Evolutionary conservation across 2,329 filamentous ascomycete species (phyloP).

Genomic region (Cercospora sesami): DNA sequence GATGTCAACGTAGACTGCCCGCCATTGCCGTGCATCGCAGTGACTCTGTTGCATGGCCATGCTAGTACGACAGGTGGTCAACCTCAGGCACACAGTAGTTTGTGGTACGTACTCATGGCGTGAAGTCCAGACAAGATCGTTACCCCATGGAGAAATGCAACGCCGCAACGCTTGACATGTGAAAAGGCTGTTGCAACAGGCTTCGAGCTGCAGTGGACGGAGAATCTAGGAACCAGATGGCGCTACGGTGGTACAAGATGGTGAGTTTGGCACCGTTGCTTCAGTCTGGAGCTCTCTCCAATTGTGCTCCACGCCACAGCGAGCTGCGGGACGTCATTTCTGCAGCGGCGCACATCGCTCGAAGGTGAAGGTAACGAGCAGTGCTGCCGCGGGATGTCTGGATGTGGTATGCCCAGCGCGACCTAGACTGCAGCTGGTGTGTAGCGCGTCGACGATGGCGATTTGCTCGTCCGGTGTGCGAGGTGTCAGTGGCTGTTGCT

Average conservation of each 20-base stretch:
- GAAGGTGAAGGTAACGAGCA: neutral
- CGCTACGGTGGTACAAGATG: neutral
- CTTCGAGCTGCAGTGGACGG: constrained; percentile 14
- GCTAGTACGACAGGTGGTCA: neutral
- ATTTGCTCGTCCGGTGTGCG: neutral
- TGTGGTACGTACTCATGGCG: constrained; percentile 1
- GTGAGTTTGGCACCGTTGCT: constrained; percentile 7
- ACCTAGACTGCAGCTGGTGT: neutral
- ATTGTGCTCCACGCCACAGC: neutral
- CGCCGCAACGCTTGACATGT: neutral
- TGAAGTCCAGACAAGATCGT: constrained; percentile 3
- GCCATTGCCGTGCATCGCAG: neutral
- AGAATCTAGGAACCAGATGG: constrained; percentile 11
- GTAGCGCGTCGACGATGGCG: neutral
- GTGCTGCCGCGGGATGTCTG: neutral
- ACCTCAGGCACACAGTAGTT: neutral
- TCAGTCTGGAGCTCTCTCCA: neutral
- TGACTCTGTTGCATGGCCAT: neutral
- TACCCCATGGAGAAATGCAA: constrained; percentile 1
- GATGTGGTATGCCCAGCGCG: neutral
- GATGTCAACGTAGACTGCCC: neutral
- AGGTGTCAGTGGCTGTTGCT: neutral
- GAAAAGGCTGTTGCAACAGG: neutral
- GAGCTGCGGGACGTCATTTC: constrained; percentile 6
- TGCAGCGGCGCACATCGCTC: neutral